Conservation (phyloP, 306 rosid species). For the Prunus fruticosa region DNA sequence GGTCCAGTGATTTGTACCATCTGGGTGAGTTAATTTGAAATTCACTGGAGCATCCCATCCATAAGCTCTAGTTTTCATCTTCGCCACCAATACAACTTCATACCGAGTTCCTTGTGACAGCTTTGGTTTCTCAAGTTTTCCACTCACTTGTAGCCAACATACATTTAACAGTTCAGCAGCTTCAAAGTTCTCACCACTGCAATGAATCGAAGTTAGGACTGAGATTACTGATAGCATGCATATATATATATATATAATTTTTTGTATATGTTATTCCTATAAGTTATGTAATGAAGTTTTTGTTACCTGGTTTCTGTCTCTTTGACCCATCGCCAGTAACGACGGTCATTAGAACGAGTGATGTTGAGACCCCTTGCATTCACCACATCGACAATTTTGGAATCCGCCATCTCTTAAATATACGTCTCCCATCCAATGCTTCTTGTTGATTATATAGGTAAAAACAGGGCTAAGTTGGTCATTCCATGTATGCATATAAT, state of each 20-base stretch:
- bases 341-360: slow-evolving; percentile 43
- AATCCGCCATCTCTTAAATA: slow-evolving; percentile 28
- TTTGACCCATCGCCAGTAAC: slow-evolving; percentile 54
- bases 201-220: background rate
- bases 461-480: background rate
- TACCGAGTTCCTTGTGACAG: slow-evolving; percentile 59
- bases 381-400: slow-evolving; percentile 50
- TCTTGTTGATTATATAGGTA: background rate
- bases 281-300: background rate
- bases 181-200: slow-evolving; percentile 47
- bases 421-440: background rate
- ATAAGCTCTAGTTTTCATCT: slow-evolving; percentile 41
- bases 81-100: slow-evolving; percentile 47
- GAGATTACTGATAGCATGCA: background rate
- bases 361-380: slow-evolving; percentile 62
- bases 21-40: slow-evolving; percentile 50
- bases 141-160: slow-evolving; percentile 72
- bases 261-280: background rate
- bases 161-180: slow-evolving; percentile 52
- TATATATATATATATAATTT: no score
- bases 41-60: slow-evolving; percentile 76
- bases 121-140: slow-evolving; percentile 48
- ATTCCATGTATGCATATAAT: background rate
- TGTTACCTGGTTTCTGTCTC: slow-evolving; percentile 41
- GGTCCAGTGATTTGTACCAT: slow-evolving; percentile 25